Conservation (phyloP, 176 grass and related monocot species). For the Eleusine indica region DNA sequence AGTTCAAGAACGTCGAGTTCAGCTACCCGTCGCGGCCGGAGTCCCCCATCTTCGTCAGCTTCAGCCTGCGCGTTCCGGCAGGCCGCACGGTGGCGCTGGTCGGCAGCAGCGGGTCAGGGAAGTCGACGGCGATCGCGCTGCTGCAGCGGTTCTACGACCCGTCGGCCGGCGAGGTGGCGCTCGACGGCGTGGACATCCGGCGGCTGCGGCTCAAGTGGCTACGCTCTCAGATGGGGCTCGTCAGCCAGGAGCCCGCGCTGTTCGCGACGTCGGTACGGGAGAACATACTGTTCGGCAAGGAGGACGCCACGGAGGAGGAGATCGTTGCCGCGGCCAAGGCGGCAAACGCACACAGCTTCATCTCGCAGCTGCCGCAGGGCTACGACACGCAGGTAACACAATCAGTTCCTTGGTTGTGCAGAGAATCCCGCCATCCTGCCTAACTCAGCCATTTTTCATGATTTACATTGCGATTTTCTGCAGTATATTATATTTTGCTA, state of each 20-base stretch:
- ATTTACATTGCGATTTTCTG: too few relatives aligned
- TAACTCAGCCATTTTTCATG: too few relatives aligned
- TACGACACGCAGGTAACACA: constrained; percentile 78
- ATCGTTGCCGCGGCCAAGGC: constrained; percentile 65
- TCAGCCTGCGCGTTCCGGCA: constrained; percentile 77
- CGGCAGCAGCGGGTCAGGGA: constrained; percentile 78
- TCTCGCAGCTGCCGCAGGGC: constrained; percentile 85
- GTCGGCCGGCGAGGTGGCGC: constrained; percentile 54
- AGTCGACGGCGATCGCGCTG: constrained; percentile 91
- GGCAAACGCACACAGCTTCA: constrained; percentile 94
- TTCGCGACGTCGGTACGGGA: constrained; percentile 87
- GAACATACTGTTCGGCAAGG: constrained; percentile 97
- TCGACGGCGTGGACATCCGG: constrained; percentile 81
- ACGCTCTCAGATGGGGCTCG: constrained; percentile 83
- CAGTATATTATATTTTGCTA: too few relatives aligned
- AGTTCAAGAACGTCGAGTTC: constrained; percentile 80
- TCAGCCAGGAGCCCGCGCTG: constrained; percentile 95
- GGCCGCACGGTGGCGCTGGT: constrained; percentile 84
- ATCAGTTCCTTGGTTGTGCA: fast-evolving
- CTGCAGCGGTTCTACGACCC: constrained; percentile 94
- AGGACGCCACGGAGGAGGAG: constrained; percentile 83
- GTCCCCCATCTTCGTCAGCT: constrained; percentile 68
- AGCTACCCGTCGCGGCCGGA: constrained; percentile 83
- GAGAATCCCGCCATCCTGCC: too few relatives aligned
- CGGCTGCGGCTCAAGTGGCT: constrained; percentile 87